Conservation (phyloP, 176 grass and related monocot species). For the Rhipidocladum racemiflorum region DNA sequence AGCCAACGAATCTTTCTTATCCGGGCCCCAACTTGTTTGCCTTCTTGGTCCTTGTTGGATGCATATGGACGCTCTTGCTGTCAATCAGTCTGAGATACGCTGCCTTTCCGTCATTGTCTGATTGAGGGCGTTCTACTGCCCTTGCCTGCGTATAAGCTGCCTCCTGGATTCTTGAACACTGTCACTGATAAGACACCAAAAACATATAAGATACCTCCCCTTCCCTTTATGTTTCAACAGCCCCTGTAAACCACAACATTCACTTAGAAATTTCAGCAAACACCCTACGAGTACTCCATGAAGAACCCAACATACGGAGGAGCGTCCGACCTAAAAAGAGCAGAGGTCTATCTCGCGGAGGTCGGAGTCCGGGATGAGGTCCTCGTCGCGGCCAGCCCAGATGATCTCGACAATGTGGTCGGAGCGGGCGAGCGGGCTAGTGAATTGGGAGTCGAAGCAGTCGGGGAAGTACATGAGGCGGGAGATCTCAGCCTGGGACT, state of each 20-base stretch:
- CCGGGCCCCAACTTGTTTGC: not conserved
- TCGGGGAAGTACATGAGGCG: too few relatives aligned
- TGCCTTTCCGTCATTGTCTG: not conserved
- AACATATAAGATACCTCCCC: not conserved
- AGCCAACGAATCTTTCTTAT: not conserved
- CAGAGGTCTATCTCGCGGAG: constrained; percentile 95
- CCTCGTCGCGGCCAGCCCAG: constrained; percentile 49
- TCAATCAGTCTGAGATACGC: not conserved
- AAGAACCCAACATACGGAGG: not conserved
- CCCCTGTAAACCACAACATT: constrained; percentile 33
- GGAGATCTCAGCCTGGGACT: too few relatives aligned
- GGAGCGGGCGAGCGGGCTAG: too few relatives aligned
- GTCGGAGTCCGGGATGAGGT: constrained; percentile 65
- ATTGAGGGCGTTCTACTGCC: not conserved
- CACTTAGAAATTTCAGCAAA: not conserved
- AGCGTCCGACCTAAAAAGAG: constrained; percentile 64
- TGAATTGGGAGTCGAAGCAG: too few relatives aligned
- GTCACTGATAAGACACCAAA: too few relatives aligned
- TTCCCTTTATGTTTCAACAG: constrained; percentile 88
- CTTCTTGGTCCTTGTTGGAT: too few relatives aligned
- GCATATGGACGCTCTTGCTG: not conserved
- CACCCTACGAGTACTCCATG: not conserved
- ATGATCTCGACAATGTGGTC: constrained; percentile 94
- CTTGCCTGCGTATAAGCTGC: not conserved
- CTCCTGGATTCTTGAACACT: not conserved